These are phyloP conservation scores for Helicocarpus griseus DNA, from an alignment of 2,329 filamentous ascomycete species.

Conservation along the genomic window DNA sequence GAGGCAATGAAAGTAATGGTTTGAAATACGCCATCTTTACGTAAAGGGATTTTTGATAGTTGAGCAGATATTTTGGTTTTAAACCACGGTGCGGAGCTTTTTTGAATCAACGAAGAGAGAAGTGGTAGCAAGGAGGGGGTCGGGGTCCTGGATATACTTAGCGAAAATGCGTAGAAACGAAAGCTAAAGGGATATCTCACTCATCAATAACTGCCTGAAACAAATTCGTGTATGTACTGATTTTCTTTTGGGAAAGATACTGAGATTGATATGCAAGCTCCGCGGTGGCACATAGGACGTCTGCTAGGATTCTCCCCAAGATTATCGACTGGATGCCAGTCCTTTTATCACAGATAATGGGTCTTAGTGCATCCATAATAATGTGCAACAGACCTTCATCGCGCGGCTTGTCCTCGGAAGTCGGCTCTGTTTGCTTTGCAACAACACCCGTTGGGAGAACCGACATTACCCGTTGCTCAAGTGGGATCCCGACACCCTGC, in stretches of 20 bases:
- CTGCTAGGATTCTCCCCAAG: conserved; percentile 30
- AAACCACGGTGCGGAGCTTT: conserved; percentile 29
- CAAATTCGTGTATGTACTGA: conserved; percentile 13
- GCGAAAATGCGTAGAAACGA: not conserved
- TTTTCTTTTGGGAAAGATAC: conserved; percentile 11
- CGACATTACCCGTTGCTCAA: conserved; percentile 35
- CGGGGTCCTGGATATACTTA: conserved; percentile 21
- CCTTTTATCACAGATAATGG: conserved; percentile 23
- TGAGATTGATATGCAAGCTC: conserved; percentile 31
- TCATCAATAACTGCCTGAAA: conserved; percentile 25
- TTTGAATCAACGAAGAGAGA: conserved; percentile 29
- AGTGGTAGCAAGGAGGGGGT: conserved; percentile 26
- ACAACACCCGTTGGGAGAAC: conserved; percentile 34
- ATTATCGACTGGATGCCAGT: conserved; percentile 31
- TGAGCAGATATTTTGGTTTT: conserved; percentile 27
- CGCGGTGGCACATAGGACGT: conserved; percentile 29
- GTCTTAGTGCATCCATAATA: conserved; percentile 21
- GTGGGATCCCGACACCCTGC: conserved; percentile 33
- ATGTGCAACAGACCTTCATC: conserved; percentile 22
- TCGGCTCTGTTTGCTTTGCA: conserved; percentile 22
- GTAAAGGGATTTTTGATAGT: conserved; percentile 31
- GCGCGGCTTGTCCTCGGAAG: conserved; percentile 13
- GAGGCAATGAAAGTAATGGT: conserved; percentile 34
- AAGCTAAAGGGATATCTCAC: conserved; percentile 16
- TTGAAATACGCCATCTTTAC: conserved; percentile 31